These are phyloP conservation scores for Trichophyton equinum DNA, from an alignment of 2,329 filamentous ascomycete genomes.

Conservation along the genomic window DNA sequence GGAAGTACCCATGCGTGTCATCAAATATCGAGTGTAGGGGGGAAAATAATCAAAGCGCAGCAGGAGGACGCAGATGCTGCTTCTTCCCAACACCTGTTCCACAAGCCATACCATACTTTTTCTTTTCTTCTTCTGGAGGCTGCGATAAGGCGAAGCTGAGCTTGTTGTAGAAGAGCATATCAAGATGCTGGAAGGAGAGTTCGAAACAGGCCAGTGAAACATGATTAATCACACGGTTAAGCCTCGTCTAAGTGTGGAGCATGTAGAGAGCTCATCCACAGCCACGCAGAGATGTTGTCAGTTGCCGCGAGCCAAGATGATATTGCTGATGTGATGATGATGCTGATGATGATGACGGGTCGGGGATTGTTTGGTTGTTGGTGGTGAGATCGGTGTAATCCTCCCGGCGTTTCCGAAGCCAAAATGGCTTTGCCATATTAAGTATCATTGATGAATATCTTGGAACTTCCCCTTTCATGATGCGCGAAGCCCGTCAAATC, in stretches of 20 bases:
- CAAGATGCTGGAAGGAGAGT: neutral
- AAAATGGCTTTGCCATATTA: neutral
- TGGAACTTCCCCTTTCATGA: neutral
- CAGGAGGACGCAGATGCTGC: neutral
- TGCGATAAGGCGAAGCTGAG: neutral
- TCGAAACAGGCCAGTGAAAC: conserved; percentile 4
- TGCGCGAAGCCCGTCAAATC: neutral
- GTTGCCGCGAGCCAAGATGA: neutral
- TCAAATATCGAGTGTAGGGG: neutral
- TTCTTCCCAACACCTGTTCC: neutral
- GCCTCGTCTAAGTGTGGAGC: neutral
- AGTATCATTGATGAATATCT: neutral
- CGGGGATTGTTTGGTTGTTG: too few species aligned
- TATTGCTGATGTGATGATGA: neutral
- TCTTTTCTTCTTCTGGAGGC: neutral
- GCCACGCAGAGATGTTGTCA: neutral
- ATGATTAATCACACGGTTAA: conserved; percentile 4
- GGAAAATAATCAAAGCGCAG: conserved; percentile 1
- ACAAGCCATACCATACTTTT: neutral
- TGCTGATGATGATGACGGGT: neutral
- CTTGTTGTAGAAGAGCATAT: neutral
- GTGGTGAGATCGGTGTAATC: too few species aligned
- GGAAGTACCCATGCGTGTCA: conserved; percentile 3
- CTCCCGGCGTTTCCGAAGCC: neutral
- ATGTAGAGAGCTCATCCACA: conserved; percentile 1